A percentile compares a stretch with the other conserved stretches of the same genome.
Conservation (phyloP, 148 eudicot genomes). For the Rhododendron mucronatum region DNA sequence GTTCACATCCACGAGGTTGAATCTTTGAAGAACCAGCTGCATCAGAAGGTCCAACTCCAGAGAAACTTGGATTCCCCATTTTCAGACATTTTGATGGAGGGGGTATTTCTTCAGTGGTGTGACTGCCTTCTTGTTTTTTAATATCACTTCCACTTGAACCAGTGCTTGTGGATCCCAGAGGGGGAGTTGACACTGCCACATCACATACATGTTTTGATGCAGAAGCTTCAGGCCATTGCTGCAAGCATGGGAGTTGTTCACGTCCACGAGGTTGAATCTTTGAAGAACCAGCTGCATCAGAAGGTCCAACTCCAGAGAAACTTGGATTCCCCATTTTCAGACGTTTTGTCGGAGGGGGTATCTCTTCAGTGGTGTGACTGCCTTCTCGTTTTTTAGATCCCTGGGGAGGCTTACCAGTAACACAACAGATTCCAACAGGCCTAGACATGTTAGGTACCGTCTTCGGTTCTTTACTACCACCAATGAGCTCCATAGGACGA, state of each 20-base stretch:
- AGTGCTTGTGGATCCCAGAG: background rate
- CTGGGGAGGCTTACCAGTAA: slow-evolving; percentile 7
- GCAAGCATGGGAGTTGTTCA: background rate
- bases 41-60: slow-evolving; percentile 7
- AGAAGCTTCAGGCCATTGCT: slow-evolving; percentile 1
- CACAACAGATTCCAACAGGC: background rate
- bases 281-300: slow-evolving; percentile 5
- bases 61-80: slow-evolving; percentile 14
- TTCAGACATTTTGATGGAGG: slow-evolving; percentile 45
- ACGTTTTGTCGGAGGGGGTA: slow-evolving; percentile 32
- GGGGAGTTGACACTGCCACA: background rate
- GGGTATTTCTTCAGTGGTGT: slow-evolving; percentile 7
- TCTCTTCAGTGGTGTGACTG: slow-evolving; percentile 9
- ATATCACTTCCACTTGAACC: slow-evolving; percentile 20
- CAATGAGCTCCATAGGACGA: background rate
- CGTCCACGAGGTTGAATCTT: slow-evolving; percentile 23
- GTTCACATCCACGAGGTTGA: slow-evolving; percentile 19
- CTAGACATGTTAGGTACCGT: background rate
- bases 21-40: slow-evolving; percentile 8
- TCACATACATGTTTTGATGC: background rate
- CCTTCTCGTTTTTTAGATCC: slow-evolving; percentile 12
- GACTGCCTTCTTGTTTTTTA: slow-evolving; percentile 3
- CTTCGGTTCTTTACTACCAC: background rate
- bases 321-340: slow-evolving; percentile 29
- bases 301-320: slow-evolving; percentile 14